Evolutionary conservation across 2,329 filamentous ascomycete species (phyloP), one percentile per base, ranked within the genome.

Genomic region (Colletotrichum magnum): DNA sequence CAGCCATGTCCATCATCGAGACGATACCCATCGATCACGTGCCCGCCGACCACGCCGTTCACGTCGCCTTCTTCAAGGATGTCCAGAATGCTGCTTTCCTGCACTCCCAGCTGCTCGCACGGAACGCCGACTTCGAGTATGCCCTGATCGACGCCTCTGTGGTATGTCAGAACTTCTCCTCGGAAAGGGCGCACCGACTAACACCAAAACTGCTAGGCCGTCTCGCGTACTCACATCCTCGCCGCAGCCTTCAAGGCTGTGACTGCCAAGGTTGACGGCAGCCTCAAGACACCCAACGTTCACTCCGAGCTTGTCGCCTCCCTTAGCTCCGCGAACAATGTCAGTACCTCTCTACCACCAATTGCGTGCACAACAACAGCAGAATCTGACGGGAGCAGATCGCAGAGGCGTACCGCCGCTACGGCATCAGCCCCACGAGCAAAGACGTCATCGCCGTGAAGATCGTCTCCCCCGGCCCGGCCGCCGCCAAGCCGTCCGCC

Each of bases 111-210:
- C 89, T 99, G 5, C 85, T 98, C n/a, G 87, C 89, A 6, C 93
- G 93, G 60, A 97, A 98, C 77, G 77, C 89, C 12, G 91, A 92
- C 9, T 98, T 95, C 75, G 94, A 98, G 80, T 98, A 98, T 84
- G 94, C 95, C 41, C 93, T 99, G 73, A 88, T 99, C 54, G 95
- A 99, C 81, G 94, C 94, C 21, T 90, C 89, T 53, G 89, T 93
- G 79, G 92, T 95, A 85, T 70, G 86, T 43, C 39, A 12, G 10
- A 64, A 12, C 13, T 39, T 51, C n/a, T 18, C 28, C n/a, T n/a
- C 24, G 15, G 21, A 32, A 28, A 12, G 16, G 21, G 10, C 15
- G 12, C 47, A 7, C 3, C n/a, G 21, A 6, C n/a, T 21, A 18
- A 18, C 6, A 50, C 6, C 24, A 64, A n/a, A 52, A 43, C 36